Evolutionary conservation across 2,329 filamentous ascomycete species (phyloP), one percentile per base, ranked within the genome.

Genomic region (Pyrenophora seminiperda): DNA sequence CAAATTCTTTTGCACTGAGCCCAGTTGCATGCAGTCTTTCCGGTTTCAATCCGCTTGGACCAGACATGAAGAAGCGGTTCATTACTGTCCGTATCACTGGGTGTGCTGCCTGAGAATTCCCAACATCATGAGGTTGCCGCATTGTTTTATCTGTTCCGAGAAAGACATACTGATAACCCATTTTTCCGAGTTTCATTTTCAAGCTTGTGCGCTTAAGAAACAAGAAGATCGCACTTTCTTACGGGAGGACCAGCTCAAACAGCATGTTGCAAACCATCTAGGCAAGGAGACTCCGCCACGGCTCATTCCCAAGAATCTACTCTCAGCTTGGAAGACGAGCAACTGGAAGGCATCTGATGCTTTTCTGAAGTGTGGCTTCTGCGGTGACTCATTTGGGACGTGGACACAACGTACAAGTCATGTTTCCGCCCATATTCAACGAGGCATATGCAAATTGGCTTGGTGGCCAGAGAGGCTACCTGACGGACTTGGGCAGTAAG

Each of bases 41-140:
- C 5, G 1, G 3, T 19, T 31, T 32, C 22, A 33, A 1, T 50
- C 17, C 13, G 48, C 33, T 5, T 58, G 55, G 55, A 27, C 22
- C 0, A 45, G 52, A 1, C 55, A 58, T 14, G 55, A 58, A n/a
- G 36, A 48, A 17, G 52, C 52, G 1, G n/a, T 48, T 1, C 55
- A 55, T 14, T 38, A 58, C 17, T 42, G 19, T 10, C 55, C 51
- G 1, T 48, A 53, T 33, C 31, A 39, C 5, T 58, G 55, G 55
- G 27, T 53, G 3, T 58, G 55, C 11, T 46, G 39, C 22, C n/a
- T 32, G 4, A 19, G 24, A 3, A 4, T 5, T 17, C 4, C 14
- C 5, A 5, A 5, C 4, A 5, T 7, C 9, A 9, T 19, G 13
- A 5, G n/a, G 4, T 13, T 47, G 1, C 18, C 32, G 2, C 3